A percentile compares a stretch with the other conserved stretches of the same genome.
These are phyloP conservation scores for Dictyostelium citrinum DNA, from an alignment of 78 protist species.

Conservation along the genomic window DNA sequence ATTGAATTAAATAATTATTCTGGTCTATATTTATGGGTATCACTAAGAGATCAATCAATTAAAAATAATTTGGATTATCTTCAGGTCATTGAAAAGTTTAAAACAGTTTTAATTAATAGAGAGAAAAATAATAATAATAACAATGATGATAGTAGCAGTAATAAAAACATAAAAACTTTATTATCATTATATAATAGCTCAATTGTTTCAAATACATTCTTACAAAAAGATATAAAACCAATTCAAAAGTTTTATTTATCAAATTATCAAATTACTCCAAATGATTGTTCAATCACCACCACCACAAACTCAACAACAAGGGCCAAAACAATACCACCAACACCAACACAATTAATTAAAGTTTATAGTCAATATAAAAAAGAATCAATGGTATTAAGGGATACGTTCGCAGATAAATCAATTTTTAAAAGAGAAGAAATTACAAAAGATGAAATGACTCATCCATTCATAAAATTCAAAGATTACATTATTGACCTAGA, in stretches of 20 bases:
- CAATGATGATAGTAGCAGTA: background rate
- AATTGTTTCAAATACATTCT: constrained; percentile 2
- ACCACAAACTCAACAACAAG: background rate
- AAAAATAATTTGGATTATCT: background rate
- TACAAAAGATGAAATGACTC: background rate
- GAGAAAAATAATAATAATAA: too few species aligned
- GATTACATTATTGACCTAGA: background rate
- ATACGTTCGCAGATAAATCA: background rate
- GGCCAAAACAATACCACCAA: background rate
- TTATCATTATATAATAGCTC: background rate
- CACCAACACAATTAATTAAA: constrained; percentile 11
- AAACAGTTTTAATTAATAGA: background rate
- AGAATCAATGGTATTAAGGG: background rate
- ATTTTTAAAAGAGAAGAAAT: background rate
- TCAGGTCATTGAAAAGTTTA: background rate
- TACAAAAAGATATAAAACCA: constrained; percentile 5
- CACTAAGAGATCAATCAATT: background rate
- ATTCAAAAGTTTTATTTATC: background rate
- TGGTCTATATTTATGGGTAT: background rate
- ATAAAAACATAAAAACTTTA: background rate
- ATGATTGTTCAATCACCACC: background rate
- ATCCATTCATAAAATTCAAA: background rate
- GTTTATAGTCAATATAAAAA: background rate
- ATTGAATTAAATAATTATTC: background rate
- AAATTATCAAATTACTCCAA: background rate